Percentiles rank a stretch among this genome's conserved stretches.
These are phyloP conservation scores for Alternaria burnsii DNA, from an alignment of 2,329 filamentous ascomycete genomes.

Conservation along the genomic window DNA sequence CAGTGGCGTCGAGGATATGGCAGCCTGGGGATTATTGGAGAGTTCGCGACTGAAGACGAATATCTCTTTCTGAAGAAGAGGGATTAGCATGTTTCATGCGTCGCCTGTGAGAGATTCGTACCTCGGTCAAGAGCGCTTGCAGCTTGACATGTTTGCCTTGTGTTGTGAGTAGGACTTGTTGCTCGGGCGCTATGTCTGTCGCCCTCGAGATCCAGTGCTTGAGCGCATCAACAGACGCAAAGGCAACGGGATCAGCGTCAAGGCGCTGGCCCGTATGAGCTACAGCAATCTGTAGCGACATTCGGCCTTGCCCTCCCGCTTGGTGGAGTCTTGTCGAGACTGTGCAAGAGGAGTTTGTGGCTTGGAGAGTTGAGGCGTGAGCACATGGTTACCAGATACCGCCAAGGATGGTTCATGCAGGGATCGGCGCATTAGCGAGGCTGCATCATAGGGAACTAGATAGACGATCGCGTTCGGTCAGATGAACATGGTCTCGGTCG, in stretches of 20 bases:
- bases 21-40: conserved; percentile 55
- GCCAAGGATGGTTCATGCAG: conserved; percentile 39
- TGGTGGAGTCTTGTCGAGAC: conserved; percentile 28
- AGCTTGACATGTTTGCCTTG: conserved; percentile 85
- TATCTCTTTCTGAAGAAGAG: conserved; percentile 74
- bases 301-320: conserved; percentile 58
- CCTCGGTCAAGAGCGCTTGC: conserved; percentile 82
- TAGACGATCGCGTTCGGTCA: conserved; percentile 23
- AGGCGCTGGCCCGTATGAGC: conserved; percentile 92
- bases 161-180: conserved; percentile 86
- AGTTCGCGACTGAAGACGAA: conserved; percentile 86
- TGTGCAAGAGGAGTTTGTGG: conserved; percentile 21
- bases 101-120: conserved; percentile 49
- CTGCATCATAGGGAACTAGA: conserved; percentile 28
- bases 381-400: conserved; percentile 31
- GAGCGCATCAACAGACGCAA: conserved; percentile 83
- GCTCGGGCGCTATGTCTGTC: conserved; percentile 75
- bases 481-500: conserved; percentile 29
- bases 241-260: conserved; percentile 76
- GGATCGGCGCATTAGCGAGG: conserved; percentile 39
- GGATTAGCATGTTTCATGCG: conserved; percentile 14
- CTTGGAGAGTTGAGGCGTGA: conserved; percentile 25
- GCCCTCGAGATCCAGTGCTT: conserved; percentile 80
- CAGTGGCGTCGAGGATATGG: conserved; percentile 62
- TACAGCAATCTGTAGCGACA: conserved; percentile 90